Evolutionary conservation across 768 basidiomycete species (phyloP).

Genomic region (Mycena metata): DNA sequence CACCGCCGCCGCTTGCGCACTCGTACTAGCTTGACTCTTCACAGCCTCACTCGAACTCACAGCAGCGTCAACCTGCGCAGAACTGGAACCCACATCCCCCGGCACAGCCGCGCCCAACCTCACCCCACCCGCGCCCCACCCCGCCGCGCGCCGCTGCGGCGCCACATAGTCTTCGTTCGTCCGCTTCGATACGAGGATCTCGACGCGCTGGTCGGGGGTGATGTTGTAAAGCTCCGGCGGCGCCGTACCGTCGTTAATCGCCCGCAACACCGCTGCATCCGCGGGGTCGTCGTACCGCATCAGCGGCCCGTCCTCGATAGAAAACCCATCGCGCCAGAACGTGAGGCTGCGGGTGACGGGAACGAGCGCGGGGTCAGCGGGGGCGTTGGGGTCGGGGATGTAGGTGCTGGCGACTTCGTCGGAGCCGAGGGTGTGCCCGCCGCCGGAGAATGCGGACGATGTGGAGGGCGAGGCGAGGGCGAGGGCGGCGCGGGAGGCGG

Average conservation of each 20-base stretch:
- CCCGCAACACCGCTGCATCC: slow-evolving; percentile 75
- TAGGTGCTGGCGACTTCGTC: slow-evolving; percentile 87
- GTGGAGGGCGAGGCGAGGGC: slow-evolving; percentile 12
- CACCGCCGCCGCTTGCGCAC: slow-evolving; percentile 61
- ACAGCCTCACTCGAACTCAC: slow-evolving; percentile 60
- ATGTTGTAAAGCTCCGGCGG: slow-evolving; percentile 85
- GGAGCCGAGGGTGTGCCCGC: slow-evolving; percentile 88
- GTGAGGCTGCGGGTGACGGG: slow-evolving; percentile 81
- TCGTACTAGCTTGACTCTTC: too few relatives aligned
- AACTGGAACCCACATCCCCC: too few relatives aligned
- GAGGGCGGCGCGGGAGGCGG: slow-evolving; percentile 42
- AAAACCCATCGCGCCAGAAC: slow-evolving; percentile 96
- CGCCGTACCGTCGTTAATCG: slow-evolving; percentile 80
- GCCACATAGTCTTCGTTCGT: slow-evolving; percentile 78
- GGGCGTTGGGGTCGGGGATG: slow-evolving; percentile 78
- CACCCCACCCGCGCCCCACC: slow-evolving; percentile 43
- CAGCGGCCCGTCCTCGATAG: slow-evolving; percentile 89
- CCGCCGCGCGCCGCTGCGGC: slow-evolving; percentile 57
- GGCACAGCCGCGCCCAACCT: slow-evolving; percentile 87
- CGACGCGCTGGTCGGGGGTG: slow-evolving; percentile 82
- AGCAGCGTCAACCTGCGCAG: too few relatives aligned
- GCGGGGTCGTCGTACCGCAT: slow-evolving; percentile 86
- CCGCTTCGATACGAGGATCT: slow-evolving; percentile 82
- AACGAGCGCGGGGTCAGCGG: slow-evolving; percentile 57
- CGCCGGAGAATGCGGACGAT: slow-evolving; percentile 68